Conservation (phyloP, 2,329 filamentous ascomycete genomes). For the Berkeleyomyces basicola region DNA sequence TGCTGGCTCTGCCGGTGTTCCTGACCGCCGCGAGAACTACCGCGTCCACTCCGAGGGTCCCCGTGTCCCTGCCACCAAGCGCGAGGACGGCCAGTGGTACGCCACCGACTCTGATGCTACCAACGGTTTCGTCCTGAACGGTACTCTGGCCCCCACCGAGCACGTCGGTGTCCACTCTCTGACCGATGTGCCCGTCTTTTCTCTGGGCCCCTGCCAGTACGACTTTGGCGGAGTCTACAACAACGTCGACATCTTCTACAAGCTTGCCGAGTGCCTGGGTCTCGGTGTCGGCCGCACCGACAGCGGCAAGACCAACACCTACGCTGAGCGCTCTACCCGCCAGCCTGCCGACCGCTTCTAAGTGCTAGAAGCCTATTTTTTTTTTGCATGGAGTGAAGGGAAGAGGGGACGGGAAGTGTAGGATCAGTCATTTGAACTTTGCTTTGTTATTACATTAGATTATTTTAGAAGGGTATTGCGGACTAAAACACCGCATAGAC, state of each 20-base stretch:
- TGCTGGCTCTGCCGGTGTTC: conserved; percentile 51
- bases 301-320: background rate
- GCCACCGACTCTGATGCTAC: conserved; percentile 51
- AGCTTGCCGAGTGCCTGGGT: conserved; percentile 53
- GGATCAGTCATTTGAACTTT: background rate
- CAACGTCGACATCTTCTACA: conserved; percentile 59
- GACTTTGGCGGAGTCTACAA: conserved; percentile 55
- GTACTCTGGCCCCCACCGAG: conserved; percentile 48
- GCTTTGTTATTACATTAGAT: background rate
- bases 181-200: conserved; percentile 65
- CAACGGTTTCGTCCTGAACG: conserved; percentile 57
- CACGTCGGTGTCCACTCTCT: conserved; percentile 58
- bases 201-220: conserved; percentile 63
- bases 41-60: conserved; percentile 50
- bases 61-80: conserved; percentile 41
- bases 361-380: background rate
- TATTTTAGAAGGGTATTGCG: background rate
- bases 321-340: conserved; percentile 6
- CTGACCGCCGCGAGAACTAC: conserved; percentile 65
- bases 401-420: background rate
- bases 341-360: conserved; percentile 11
- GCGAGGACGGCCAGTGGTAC: conserved; percentile 33
- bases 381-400: background rate
- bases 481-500: background rate
- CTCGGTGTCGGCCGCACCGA: conserved; percentile 21